Base-by-base conservation (phyloP, 2,329 filamentous ascomycete species). In the Penicillium paneum region DNA sequence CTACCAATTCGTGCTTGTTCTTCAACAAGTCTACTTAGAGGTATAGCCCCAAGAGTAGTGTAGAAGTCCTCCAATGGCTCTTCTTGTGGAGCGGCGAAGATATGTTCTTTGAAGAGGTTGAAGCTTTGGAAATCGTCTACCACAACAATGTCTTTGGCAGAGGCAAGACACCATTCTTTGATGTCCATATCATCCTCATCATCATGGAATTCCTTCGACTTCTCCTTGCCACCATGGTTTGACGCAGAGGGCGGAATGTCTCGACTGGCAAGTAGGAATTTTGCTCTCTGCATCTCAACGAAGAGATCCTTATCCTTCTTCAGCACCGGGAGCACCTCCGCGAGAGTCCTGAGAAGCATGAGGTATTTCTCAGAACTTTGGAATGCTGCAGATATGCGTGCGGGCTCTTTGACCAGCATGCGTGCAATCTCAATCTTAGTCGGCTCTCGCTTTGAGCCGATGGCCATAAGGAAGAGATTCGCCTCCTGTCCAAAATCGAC, bases 91-190 rank as follows among this genome's bases (percentile, higher is more conserved):
- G 92, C 91, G 57, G 89, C 91, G 28, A 96, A 81, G 29, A 99
- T 79, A 58, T 85, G 84, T 49, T 91, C 84, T 67, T 92, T 93
- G 79, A 99, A 99, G 1, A 94, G 79, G 32, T 88, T 87, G 70
- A 93, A 96, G 66, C 89, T 91, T 64, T 90, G 89, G 64, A 94
- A 92, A 65, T 97, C 93, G 68, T 96, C 91, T 11, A 92, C 78
- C 52, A 96, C 82, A 39, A 94, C 86, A 63, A 94, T 88, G 49
- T 89, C 80, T 46, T 76, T 79, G 1, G 92, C 87, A 32, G 83
- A 78, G 1, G 87, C 87, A 35, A 99, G 82, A 59, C 89, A 87
- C 73, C 88, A 97, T 60, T 92, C 88, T 61, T 85, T 88, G 65
- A 92, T 83, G 28, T 85, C 78, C 55, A 83, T 76, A 63, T 85